Percentiles rank a stretch among this genome's conserved stretches.
These are phyloP conservation scores for Venturia carpophila DNA, from an alignment of 2,329 filamentous ascomycete genomes.

Conservation along the genomic window DNA sequence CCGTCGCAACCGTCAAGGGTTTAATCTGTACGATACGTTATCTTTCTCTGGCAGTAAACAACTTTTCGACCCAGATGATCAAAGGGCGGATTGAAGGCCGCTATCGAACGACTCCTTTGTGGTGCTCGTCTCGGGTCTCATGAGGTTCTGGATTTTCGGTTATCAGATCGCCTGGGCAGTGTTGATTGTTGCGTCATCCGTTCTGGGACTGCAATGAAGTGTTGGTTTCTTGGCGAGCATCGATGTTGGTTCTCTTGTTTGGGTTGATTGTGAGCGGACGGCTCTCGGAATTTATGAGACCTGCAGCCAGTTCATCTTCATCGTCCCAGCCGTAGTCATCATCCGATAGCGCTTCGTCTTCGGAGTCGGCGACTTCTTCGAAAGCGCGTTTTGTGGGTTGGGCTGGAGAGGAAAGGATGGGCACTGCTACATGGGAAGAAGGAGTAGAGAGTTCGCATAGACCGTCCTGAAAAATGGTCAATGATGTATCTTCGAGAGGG, in stretches of 20 bases:
- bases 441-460: conserved; percentile 11
- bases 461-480: conserved; percentile 16
- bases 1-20: not conserved
- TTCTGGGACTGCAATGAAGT: not conserved
- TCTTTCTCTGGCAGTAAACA: not conserved
- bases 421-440: not conserved
- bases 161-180: not conserved
- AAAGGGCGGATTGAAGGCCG: not conserved
- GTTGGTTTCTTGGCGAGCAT: not conserved
- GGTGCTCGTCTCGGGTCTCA: not conserved
- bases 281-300: not conserved
- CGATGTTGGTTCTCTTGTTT: not conserved
- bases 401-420: conserved; percentile 21
- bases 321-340: conserved; percentile 69
- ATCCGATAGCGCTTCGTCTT: conserved; percentile 50
- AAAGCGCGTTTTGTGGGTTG: conserved; percentile 51
- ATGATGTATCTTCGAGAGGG: conserved; percentile 24
- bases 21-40: not conserved
- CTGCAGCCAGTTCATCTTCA: conserved; percentile 43
- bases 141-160: too few relatives aligned
- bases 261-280: not conserved
- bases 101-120: not conserved
- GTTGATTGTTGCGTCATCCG: not conserved
- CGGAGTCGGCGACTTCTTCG: conserved; percentile 51
- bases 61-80: not conserved